These are phyloP conservation scores for Exobasidium cylindrosporum DNA, from an alignment of 1,284 basidiomycete genomes.

Conservation along the genomic window DNA sequence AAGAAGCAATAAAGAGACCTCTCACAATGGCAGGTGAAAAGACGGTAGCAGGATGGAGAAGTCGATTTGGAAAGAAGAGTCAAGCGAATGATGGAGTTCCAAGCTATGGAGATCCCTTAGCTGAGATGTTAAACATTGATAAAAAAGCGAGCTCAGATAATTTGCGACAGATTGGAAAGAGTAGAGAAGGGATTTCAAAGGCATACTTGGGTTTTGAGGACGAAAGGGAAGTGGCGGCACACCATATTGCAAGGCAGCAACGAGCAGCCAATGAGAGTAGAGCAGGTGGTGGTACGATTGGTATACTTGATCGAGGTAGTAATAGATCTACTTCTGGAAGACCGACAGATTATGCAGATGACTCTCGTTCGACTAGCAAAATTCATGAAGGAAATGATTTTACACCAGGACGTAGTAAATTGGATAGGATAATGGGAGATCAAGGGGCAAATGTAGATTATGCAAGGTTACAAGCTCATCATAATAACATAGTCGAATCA, in stretches of 20 bases:
- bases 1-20: background rate
- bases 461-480: background rate
- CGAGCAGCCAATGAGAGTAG: constrained; percentile 1
- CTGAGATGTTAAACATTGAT: background rate
- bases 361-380: too few species aligned
- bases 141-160: background rate
- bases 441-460: background rate
- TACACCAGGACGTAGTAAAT: background rate
- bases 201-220: background rate
- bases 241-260: constrained; percentile 10
- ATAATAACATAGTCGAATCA: background rate
- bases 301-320: background rate
- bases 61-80: background rate
- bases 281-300: too few species aligned
- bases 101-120: too few species aligned
- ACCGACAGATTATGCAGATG: too few species aligned
- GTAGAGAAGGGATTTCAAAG: background rate
- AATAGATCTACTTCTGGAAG: too few species aligned
- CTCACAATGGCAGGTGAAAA: background rate
- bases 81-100: background rate
- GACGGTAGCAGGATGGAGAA: constrained; percentile 1
- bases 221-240: constrained; percentile 6
- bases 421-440: constrained; percentile 1
- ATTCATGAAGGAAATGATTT: background rate
- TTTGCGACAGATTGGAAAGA: background rate